Conservation (phyloP, 2,329 filamentous ascomycete genomes). For the Alternaria infectoria region DNA sequence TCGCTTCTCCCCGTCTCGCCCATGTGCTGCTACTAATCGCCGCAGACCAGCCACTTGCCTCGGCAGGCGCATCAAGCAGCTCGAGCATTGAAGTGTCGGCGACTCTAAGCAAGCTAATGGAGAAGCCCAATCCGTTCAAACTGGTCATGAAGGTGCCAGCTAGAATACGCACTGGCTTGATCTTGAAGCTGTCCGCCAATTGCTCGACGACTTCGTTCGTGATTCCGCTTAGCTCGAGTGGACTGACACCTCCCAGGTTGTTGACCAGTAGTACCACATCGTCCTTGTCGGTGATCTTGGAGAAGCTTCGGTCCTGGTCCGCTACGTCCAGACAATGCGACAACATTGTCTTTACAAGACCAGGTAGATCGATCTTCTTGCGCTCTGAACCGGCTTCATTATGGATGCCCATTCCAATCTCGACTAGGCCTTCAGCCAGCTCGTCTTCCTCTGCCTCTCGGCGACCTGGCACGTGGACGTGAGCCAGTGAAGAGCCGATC, state of each 20-base stretch:
- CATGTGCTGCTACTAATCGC: constrained; percentile 66
- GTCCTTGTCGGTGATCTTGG: constrained; percentile 66
- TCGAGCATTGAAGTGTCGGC: constrained; percentile 71
- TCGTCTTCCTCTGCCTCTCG: constrained; percentile 64
- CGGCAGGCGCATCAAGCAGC: constrained; percentile 70
- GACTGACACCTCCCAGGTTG: constrained; percentile 76
- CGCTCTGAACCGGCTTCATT: constrained; percentile 64
- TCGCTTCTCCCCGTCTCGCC: constrained; percentile 55
- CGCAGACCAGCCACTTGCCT: constrained; percentile 71
- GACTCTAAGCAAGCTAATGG: constrained; percentile 69
- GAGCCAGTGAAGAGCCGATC: constrained; percentile 83
- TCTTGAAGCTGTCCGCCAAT: constrained; percentile 63
- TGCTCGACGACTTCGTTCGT: constrained; percentile 70
- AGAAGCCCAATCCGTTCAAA: constrained; percentile 74
- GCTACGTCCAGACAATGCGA: constrained; percentile 65
- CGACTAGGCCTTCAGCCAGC: constrained; percentile 65
- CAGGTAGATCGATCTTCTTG: constrained; percentile 50
- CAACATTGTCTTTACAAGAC: constrained; percentile 65
- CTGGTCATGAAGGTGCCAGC: constrained; percentile 75
- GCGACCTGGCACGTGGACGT: constrained; percentile 92
- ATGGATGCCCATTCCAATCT: constrained; percentile 78
- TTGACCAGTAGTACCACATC: constrained; percentile 74
- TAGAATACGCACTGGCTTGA: constrained; percentile 67
- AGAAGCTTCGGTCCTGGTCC: constrained; percentile 74
- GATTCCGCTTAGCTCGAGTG: constrained; percentile 74